Evolutionary conservation across 805 yeast genomes (phyloP), one percentile per base, ranked within the genome.

Genomic region (Wickerhamomyces ciferrii): DNA sequence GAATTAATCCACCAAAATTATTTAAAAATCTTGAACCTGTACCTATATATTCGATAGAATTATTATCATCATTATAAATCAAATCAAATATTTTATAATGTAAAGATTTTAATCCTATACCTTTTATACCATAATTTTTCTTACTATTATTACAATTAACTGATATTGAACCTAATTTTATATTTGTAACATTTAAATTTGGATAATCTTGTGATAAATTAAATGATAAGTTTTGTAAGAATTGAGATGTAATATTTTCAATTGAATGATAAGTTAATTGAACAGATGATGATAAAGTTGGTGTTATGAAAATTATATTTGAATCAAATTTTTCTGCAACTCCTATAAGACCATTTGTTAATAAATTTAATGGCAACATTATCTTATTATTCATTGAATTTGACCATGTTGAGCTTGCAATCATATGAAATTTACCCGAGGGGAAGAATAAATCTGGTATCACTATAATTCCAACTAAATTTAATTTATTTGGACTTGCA

Each of bases 401-500:
- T 17, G 60, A 58, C 87, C 87, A 80, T n/a, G 76, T 70, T 13
- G 67, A 63, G 14, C 71, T 59, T 11, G 75, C 55, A n/a, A 79
- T 64, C 41, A 76, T 69, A 53, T 84, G 88, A 19, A 83, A 67
- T 0, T 88, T 87, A 0, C 89, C 90, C 3, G 79, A 63, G 4
- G 87, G 86, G 63, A 78, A 83, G 55, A 72, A 78, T 47, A 83
- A 71, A 53, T 80, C 86, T 0, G 96, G 96, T 3, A 87, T 68
- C 38, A 87, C 70, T 9, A 89, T 63, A 17, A 85, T 81, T 2
- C 87, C 87, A n/a, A 75, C 74, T 19, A 88, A 71, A 43, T 70
- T 67, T 51, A 84, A 74, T 38, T 61, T 67, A 53, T 79, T 85
- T 13, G 84, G 73, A 15, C 67, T 64, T 0, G 83, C 83, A 7